These are phyloP conservation scores for Magnaporthales sp. DNA, from an alignment of 2,329 filamentous ascomycete species.

Conservation along the genomic window DNA sequence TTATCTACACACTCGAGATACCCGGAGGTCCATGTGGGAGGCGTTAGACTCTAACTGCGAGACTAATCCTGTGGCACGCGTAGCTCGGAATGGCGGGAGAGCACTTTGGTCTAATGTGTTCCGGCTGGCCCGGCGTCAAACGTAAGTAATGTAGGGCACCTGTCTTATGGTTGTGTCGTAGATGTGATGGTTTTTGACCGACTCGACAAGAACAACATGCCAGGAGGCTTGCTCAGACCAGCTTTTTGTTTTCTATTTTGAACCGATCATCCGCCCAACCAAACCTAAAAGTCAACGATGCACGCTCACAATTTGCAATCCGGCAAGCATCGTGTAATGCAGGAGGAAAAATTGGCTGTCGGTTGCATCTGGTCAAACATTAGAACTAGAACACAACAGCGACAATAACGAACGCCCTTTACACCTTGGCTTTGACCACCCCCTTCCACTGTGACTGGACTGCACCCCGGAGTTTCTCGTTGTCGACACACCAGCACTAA, in stretches of 20 bases:
- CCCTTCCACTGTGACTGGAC: not conserved
- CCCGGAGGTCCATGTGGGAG: not conserved
- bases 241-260: not conserved
- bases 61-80: not conserved
- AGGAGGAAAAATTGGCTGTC: not conserved
- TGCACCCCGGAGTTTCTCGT: not conserved
- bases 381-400: not conserved
- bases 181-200: not conserved
- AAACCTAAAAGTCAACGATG: not conserved
- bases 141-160: not conserved
- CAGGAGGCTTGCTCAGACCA: not conserved
- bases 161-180: not conserved
- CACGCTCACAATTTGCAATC: not conserved
- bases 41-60: not conserved
- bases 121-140: not conserved
- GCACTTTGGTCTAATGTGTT: not conserved
- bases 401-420: not conserved
- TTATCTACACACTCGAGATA: no score
- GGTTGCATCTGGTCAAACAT: not conserved
- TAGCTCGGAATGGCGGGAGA: not conserved
- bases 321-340: not conserved
- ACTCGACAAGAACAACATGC: not conserved
- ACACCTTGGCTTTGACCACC: not conserved
- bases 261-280: not conserved
- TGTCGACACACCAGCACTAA: not conserved